phyloP scores from a whole-genome alignment of 2,329 filamentous ascomycete genomes.

The Calonectria hongkongensis region DNA sequence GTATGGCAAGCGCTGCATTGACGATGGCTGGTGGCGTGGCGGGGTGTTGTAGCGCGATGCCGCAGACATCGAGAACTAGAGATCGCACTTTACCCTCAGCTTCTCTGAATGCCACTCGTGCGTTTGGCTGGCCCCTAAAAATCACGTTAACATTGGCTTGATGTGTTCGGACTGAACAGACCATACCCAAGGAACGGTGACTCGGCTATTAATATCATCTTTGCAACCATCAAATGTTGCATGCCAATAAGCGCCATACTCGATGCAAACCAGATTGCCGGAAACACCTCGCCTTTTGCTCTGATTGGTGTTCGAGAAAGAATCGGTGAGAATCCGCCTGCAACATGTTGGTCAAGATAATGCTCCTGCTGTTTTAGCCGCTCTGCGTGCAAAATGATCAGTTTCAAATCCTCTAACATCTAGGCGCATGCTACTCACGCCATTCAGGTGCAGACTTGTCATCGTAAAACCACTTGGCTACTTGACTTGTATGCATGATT shows the following conservation, averaged over 20 bases:
- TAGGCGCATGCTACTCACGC: slow-evolving; percentile 30
- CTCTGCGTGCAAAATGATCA: background rate
- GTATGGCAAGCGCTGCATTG: slow-evolving; percentile 43
- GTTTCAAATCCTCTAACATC: accelerated
- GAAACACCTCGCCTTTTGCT: slow-evolving; percentile 44
- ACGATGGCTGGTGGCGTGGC: slow-evolving; percentile 45
- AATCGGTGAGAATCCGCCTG: slow-evolving; percentile 29
- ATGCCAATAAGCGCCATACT: slow-evolving; percentile 45
- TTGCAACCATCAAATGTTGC: slow-evolving; percentile 52
- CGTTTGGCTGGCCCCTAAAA: slow-evolving; percentile 15
- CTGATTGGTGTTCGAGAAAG: slow-evolving; percentile 38
- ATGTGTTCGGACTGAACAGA: accelerated
- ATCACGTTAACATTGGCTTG: background rate
- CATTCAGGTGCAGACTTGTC: slow-evolving; percentile 44
- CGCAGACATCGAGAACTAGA: slow-evolving; percentile 47
- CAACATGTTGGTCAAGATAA: slow-evolving; percentile 40
- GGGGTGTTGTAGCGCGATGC: slow-evolving; percentile 43
- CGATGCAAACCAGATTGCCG: slow-evolving; percentile 47
- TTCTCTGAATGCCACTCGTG: slow-evolving; percentile 42
- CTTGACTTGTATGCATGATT: slow-evolving; percentile 47
- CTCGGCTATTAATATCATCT: slow-evolving; percentile 48
- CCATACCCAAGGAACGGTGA: slow-evolving; percentile 44
- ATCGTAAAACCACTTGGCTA: slow-evolving; percentile 46
- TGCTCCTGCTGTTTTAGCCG: slow-evolving; percentile 45
- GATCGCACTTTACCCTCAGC: slow-evolving; percentile 42